These are phyloP conservation scores for Monascus ruber DNA, from an alignment of 2,329 filamentous ascomycete species.

Conservation along the genomic window DNA sequence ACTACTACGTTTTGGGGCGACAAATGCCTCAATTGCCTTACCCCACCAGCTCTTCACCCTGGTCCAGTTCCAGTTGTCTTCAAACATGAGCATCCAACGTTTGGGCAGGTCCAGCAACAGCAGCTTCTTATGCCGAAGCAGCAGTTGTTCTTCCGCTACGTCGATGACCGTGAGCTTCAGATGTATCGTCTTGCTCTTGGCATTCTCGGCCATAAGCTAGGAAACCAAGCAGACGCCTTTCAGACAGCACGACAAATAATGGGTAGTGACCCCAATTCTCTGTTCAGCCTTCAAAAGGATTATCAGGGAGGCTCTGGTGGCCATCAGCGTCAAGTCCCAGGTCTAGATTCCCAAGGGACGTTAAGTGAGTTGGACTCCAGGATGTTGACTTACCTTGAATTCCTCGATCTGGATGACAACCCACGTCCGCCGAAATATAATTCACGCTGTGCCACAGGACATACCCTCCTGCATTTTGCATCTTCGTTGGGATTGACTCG, in stretches of 20 bases:
- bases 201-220: conserved; percentile 36
- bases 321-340: conserved; percentile 35
- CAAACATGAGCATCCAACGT: conserved; percentile 42
- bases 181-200: conserved; percentile 35
- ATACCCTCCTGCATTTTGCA: conserved; percentile 71
- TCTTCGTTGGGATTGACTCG: conserved; percentile 63
- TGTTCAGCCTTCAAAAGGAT: conserved; percentile 39
- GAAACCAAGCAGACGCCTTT: conserved; percentile 37
- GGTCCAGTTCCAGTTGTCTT: conserved; percentile 63
- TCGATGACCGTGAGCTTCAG: conserved; percentile 37
- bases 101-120: conserved; percentile 34
- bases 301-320: conserved; percentile 31
- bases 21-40: conserved; percentile 65
- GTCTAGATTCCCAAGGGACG: conserved; percentile 33
- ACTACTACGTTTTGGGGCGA: conserved; percentile 74
- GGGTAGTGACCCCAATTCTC: conserved; percentile 31
- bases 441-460: conserved; percentile 53
- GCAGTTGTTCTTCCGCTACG: conserved; percentile 57
- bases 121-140: conserved; percentile 37
- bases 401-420: conserved; percentile 67
- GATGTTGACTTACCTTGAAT: conserved; percentile 62
- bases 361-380: conserved; percentile 51
- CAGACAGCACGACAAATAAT: conserved; percentile 38
- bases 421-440: conserved; percentile 57
- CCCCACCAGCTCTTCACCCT: conserved; percentile 57